Conservation (phyloP, 208 protist genomes). For the Trypanosoma rangeli region DNA sequence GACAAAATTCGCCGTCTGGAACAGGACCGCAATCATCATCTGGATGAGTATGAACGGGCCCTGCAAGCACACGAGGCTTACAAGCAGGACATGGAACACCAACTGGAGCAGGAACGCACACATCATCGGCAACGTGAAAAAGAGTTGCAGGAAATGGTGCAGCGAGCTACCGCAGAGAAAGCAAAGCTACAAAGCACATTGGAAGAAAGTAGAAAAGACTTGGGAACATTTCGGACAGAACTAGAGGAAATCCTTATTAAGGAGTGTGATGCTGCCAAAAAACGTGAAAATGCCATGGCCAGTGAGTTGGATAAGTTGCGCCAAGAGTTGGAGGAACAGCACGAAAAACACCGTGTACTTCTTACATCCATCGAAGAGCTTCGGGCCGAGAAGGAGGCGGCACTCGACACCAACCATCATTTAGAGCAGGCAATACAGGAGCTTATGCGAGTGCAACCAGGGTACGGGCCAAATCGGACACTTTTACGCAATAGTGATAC, state of each 20-base stretch:
- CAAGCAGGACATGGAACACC: slow-evolving; percentile 84
- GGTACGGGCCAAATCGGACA: not conserved
- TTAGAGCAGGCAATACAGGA: slow-evolving; percentile 75
- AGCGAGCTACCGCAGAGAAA: slow-evolving; percentile 64
- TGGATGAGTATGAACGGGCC: slow-evolving; percentile 85
- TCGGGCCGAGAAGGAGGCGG: slow-evolving; percentile 56
- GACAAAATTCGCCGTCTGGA: slow-evolving; percentile 87
- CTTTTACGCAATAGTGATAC: slow-evolving; percentile 9
- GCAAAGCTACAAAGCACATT: slow-evolving; percentile 56
- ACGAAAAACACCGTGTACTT: slow-evolving; percentile 42
- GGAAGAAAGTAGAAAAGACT: slow-evolving; percentile 46
- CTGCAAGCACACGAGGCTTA: slow-evolving; percentile 82
- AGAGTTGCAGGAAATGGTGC: slow-evolving; percentile 75
- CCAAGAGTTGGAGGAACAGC: slow-evolving; percentile 58
- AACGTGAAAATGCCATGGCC: slow-evolving; percentile 59
- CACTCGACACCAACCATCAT: slow-evolving; percentile 60
- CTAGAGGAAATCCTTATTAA: slow-evolving; percentile 73
- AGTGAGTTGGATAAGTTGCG: slow-evolving; percentile 63
- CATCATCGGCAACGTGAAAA: slow-evolving; percentile 72
- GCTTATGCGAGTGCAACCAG: not conserved
- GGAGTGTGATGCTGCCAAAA: slow-evolving; percentile 56
- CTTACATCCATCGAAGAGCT: slow-evolving; percentile 57
- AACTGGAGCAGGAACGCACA: slow-evolving; percentile 79
- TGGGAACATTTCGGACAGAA: slow-evolving; percentile 68
- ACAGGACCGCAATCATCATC: slow-evolving; percentile 85